Conservation (phyloP, 257 asterid species). For the Solanum pinnatisectum region DNA sequence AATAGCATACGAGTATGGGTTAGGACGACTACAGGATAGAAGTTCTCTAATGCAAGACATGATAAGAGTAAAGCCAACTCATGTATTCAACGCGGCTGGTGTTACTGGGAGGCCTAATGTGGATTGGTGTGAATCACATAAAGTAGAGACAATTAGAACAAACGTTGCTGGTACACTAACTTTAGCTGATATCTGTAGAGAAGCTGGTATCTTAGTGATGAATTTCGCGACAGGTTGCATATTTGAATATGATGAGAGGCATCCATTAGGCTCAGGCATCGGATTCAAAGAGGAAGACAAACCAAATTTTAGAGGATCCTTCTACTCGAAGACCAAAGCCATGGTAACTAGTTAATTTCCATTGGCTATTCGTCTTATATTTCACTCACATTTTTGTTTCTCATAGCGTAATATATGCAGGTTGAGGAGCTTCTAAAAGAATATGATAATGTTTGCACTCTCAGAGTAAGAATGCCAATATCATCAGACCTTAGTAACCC, state of each 20-base stretch:
- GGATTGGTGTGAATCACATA: conserved; percentile 12
- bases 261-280: conserved; percentile 6
- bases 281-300: conserved; percentile 11
- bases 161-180: conserved; percentile 5
- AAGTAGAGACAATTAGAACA: not conserved
- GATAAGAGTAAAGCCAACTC: conserved; percentile 1
- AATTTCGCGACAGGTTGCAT: conserved; percentile 10
- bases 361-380: not conserved
- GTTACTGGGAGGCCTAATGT: conserved; percentile 14
- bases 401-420: not conserved
- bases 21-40: conserved; percentile 4
- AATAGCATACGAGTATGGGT: conserved; percentile 2
- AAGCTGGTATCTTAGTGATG: not conserved
- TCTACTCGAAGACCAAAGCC: conserved; percentile 11
- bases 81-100: conserved; percentile 9
- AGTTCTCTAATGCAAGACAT: not conserved
- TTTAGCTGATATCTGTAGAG: conserved; percentile 3
- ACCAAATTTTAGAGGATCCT: conserved; percentile 8
- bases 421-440: conserved; percentile 25
- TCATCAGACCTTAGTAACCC: conserved; percentile 24
- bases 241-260: conserved; percentile 3
- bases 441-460: conserved; percentile 26
- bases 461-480: conserved; percentile 29
- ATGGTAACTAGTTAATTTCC: not conserved
- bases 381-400: not conserved